Evolutionary conservation across 2,329 filamentous ascomycete genomes (phyloP).

Genomic region (Camillea tinctor): DNA sequence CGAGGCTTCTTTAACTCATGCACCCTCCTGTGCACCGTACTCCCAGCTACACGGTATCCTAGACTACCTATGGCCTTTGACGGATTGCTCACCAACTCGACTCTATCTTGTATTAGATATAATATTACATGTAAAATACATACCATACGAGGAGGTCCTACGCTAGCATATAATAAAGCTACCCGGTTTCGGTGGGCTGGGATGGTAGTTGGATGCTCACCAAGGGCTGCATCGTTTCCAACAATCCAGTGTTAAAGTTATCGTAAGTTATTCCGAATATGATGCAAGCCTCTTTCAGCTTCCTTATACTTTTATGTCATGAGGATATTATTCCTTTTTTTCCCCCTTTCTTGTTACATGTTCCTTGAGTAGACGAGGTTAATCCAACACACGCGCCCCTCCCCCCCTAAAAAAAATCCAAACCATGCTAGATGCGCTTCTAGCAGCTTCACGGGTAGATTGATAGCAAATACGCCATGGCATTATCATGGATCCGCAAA

Average conservation of each 20-base stretch:
- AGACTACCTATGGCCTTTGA: background rate
- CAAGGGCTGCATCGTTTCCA: background rate
- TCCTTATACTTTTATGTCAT: background rate
- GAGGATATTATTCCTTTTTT: background rate
- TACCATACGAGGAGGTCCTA: background rate
- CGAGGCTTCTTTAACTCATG: background rate
- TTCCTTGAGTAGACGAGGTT: background rate
- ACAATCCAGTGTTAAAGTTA: background rate
- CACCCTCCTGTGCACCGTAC: background rate
- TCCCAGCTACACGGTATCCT: background rate
- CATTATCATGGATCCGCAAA: background rate
- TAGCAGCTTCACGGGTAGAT: background rate
- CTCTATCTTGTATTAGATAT: background rate
- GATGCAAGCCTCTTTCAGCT: background rate
- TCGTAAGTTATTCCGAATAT: background rate
- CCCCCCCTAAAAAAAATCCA: too few species aligned
- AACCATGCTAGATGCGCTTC: too few species aligned
- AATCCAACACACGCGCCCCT: background rate
- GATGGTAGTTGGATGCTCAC: background rate
- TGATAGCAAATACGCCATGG: background rate
- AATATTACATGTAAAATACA: background rate
- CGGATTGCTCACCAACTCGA: background rate
- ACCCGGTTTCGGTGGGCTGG: background rate
- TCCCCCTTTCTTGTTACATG: background rate
- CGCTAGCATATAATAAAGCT: background rate